phyloP scores from a whole-genome alignment of 768 basidiomycete genomes.

The Trametes punicea region DNA sequence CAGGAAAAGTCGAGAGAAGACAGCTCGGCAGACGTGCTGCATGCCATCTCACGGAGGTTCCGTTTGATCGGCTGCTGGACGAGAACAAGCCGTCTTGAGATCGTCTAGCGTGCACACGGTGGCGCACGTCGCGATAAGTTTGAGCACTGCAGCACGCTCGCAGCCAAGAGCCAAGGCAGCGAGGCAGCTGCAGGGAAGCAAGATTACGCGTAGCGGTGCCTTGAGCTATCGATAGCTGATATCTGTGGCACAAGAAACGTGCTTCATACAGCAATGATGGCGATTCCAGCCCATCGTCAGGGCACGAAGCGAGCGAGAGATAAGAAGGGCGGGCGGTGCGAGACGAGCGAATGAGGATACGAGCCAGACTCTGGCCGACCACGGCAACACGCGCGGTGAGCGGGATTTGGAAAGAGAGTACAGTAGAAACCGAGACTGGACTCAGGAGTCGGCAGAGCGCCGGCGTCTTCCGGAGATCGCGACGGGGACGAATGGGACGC shows the following conservation, averaged over 20 bases:
- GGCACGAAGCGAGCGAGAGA: background rate
- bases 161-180: background rate
- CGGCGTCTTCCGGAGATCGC: background rate
- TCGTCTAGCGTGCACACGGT: background rate
- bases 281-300: too few relatives aligned
- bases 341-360: background rate
- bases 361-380: background rate
- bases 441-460: background rate
- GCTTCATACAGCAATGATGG: background rate
- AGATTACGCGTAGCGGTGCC: background rate
- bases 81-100: too few relatives aligned
- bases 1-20: background rate
- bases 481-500: background rate
- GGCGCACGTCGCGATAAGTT: background rate
- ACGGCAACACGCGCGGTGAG: background rate
- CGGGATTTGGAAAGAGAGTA: background rate
- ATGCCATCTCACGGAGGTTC: too few relatives aligned
- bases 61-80: too few relatives aligned
- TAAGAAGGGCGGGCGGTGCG: background rate
- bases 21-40: too few relatives aligned
- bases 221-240: conserved; percentile 4
- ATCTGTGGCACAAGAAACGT: background rate
- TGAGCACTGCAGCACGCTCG: background rate
- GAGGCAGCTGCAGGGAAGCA: background rate
- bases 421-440: too few relatives aligned